Evolutionary conservation across 83 land plant species (phyloP), one percentile per base, ranked within the genome.

Genomic region (Diphasiastrum complanatum): DNA sequence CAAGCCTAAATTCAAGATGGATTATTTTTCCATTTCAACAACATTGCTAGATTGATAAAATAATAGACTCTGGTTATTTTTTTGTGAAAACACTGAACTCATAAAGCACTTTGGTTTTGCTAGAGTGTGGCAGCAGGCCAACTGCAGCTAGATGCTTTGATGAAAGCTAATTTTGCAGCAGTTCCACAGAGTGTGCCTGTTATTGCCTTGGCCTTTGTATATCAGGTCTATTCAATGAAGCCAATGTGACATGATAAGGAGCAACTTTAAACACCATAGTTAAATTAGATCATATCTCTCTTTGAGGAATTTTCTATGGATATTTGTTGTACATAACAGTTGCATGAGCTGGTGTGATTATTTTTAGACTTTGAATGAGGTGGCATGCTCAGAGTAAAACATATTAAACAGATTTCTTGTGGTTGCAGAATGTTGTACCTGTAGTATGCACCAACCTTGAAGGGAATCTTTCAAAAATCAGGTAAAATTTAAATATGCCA

Each of bases 371-470:
- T n/a, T n/a, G n/a, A n/a, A n/a, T n/a, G n/a, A n/a, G n/a, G n/a
- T n/a, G n/a, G n/a, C n/a, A n/a, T n/a, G n/a, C n/a, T n/a, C n/a
- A n/a, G n/a, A n/a, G n/a, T n/a, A n/a, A n/a, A n/a, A n/a, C n/a
- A n/a, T n/a, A n/a, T n/a, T n/a, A n/a, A n/a, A n/a, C n/a, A n/a
- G n/a, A n/a, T n/a, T n/a, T n/a, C n/a, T n/a, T n/a, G n/a, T n/a
- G n/a, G 54, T 18, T 69, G 48, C 80, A 91, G 97, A 91, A 91
- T 78, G 97, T 91, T 20, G 97, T 91, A 12, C 97, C 97, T 38
- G 97, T 91, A 63, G 83, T 91, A 28, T 83, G 96, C 45, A 87
- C 97, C 33, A 83, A 85, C 74, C 78, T 91, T n/a, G 97, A 91
- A 69, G 97, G 97, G 47, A 64, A 83, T 73, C 81, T 85, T 20